Percentiles rank a stretch among this genome's conserved stretches.
Conservation (phyloP, 2,329 filamentous ascomycete species). For the Hymenoscyphus fructigenus region DNA sequence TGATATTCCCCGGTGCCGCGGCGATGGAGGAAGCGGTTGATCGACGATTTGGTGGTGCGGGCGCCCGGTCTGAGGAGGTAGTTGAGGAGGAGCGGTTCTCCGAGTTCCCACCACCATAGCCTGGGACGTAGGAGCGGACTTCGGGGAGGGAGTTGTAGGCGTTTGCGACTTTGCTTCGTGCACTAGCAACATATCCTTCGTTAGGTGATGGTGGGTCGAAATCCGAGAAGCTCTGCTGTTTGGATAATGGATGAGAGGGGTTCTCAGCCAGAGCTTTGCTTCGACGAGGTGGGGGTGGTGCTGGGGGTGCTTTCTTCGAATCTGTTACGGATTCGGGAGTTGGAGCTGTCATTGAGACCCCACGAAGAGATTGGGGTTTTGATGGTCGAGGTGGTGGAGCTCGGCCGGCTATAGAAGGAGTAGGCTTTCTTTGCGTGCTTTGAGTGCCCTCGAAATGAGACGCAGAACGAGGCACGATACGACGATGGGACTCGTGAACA, state of each 20-base stretch:
- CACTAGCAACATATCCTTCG: conserved; percentile 33
- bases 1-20: conserved; percentile 13
- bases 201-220: conserved; percentile 18
- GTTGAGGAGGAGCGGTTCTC: conserved; percentile 24
- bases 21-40: conserved; percentile 3
- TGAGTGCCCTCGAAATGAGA: conserved; percentile 30
- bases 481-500: conserved; percentile 37
- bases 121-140: conserved; percentile 33
- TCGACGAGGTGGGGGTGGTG: conserved; percentile 33
- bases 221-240: conserved; percentile 31
- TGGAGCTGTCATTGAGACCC: conserved; percentile 33
- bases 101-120: conserved; percentile 15
- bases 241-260: conserved; percentile 29
- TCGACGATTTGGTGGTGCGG: background rate
- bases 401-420: conserved; percentile 21
- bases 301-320: conserved; percentile 42
- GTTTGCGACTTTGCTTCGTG: conserved; percentile 32
- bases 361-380: conserved; percentile 57
- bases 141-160: conserved; percentile 37
- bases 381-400: conserved; percentile 54
- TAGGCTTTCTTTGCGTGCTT: conserved; percentile 34
- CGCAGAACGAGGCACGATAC: conserved; percentile 31
- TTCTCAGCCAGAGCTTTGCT: conserved; percentile 12
- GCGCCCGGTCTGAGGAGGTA: conserved; percentile 17
- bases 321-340: conserved; percentile 40